Percentiles rank a stretch among this genome's conserved stretches.
Evolutionary conservation across 768 basidiomycete species (phyloP).

Genomic region (Mycena indigotica): DNA sequence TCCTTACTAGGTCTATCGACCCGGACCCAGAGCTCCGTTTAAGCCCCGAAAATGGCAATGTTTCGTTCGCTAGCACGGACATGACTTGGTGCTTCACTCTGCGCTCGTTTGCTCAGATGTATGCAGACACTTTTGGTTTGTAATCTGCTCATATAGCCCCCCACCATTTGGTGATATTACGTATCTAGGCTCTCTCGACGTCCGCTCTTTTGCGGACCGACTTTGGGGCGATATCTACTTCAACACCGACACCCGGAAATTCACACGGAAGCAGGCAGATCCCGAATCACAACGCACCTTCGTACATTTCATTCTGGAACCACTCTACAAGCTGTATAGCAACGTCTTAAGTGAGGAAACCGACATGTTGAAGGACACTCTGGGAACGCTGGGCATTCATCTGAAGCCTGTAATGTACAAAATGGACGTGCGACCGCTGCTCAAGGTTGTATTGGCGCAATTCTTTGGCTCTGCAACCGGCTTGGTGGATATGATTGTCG

Average conservation of each 20-base stretch:
- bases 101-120: constrained; percentile 93
- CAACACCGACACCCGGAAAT: constrained; percentile 81
- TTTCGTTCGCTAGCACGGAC: constrained; percentile 94
- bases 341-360: constrained; percentile 94
- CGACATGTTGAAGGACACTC: constrained; percentile 80
- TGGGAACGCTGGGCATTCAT: constrained; percentile 75
- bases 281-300: constrained; percentile 83
- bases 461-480: constrained; percentile 94
- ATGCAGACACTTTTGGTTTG: constrained; percentile 88
- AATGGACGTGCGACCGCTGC: constrained; percentile 94
- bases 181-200: constrained; percentile 68
- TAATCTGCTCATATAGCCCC: neutral
- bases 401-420: constrained; percentile 95
- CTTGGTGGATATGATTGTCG: constrained; percentile 88
- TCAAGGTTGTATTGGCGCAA: constrained; percentile 92
- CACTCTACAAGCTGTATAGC: constrained; percentile 95
- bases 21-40: constrained; percentile 85
- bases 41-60: constrained; percentile 94
- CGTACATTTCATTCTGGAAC: constrained; percentile 94
- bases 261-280: constrained; percentile 82
- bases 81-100: constrained; percentile 99
- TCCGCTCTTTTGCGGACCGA: constrained; percentile 82
- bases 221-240: constrained; percentile 99
- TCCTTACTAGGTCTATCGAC: constrained; percentile 78
- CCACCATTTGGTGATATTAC: neutral